Conservation (phyloP, 1,284 basidiomycete species). For the Wolfiporia cocos region DNA sequence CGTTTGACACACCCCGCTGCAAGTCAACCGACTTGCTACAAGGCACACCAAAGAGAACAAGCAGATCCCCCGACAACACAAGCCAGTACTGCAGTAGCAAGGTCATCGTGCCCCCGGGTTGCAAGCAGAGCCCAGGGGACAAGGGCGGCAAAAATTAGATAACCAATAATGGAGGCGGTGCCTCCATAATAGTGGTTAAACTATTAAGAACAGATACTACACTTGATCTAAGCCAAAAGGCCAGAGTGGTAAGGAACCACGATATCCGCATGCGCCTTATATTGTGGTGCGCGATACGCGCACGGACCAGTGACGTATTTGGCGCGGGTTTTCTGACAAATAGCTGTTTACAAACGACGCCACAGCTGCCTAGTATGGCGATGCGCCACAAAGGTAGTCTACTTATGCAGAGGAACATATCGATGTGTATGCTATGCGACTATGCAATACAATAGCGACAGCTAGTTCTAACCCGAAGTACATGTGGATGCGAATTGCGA, state of each 20-base stretch:
- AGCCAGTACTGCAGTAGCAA: constrained; percentile 17
- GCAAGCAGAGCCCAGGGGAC: constrained; percentile 16
- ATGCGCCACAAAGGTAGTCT: no score
- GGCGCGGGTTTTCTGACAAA: neutral
- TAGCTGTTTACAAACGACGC: no score
- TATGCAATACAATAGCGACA: no score
- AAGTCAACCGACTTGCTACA: constrained; percentile 10
- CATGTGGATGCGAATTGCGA: no score
- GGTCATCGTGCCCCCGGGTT: constrained; percentile 17
- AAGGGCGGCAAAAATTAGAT: constrained; percentile 19
- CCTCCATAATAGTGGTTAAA: constrained; percentile 67
- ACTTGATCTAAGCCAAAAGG: constrained; percentile 97
- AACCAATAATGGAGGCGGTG: constrained; percentile 17
- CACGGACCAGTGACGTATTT: constrained; percentile 18
- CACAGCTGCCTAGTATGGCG: no score
- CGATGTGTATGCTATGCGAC: no score
- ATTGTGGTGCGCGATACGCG: constrained; percentile 8
- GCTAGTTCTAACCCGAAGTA: no score
- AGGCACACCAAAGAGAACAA: constrained; percentile 12
- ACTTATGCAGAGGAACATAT: no score
- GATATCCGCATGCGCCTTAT: constrained; percentile 7
- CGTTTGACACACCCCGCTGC: constrained; percentile 10
- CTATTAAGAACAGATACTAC: constrained; percentile 92
- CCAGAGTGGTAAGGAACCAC: constrained; percentile 66
- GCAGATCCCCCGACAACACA: constrained; percentile 17